phyloP scores from a whole-genome alignment of 1,284 basidiomycete species.

The Termitomyces sp. region DNA sequence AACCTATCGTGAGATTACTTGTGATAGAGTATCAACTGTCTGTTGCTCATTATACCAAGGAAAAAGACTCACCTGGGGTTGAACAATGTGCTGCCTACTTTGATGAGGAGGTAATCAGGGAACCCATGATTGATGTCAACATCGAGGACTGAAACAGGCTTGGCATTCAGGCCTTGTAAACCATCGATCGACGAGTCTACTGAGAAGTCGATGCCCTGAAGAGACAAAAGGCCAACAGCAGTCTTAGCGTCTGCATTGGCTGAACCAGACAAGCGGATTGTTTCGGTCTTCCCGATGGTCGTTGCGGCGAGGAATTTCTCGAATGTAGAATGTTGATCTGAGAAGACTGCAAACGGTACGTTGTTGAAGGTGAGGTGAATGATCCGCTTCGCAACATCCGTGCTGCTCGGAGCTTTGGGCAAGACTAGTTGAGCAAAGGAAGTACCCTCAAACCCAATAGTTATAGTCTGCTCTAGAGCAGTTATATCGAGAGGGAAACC shows the following conservation, averaged over 20 bases:
- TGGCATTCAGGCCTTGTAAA: slow-evolving; percentile 62
- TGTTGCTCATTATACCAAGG: not conserved
- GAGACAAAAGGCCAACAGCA: slow-evolving; percentile 64
- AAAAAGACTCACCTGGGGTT: slow-evolving; percentile 51
- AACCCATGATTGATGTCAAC: slow-evolving; percentile 73
- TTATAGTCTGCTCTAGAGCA: slow-evolving; percentile 59
- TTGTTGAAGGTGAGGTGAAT: slow-evolving; percentile 60
- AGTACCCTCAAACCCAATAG: slow-evolving; percentile 48
- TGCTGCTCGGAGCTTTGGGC: slow-evolving; percentile 55
- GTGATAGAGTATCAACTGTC: slow-evolving; percentile 10
- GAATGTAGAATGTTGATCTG: slow-evolving; percentile 50
- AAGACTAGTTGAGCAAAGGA: slow-evolving; percentile 62
- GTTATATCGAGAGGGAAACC: slow-evolving; percentile 67
- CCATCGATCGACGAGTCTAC: slow-evolving; percentile 62
- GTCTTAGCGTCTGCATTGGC: slow-evolving; percentile 63
- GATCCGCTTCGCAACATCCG: slow-evolving; percentile 60
- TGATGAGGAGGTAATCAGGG: slow-evolving; percentile 67
- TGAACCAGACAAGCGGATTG: slow-evolving; percentile 53
- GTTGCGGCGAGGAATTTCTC: slow-evolving; percentile 66
- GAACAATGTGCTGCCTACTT: slow-evolving; percentile 51
- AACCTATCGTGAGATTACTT: slow-evolving; percentile 69
- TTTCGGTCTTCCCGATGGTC: slow-evolving; percentile 46
- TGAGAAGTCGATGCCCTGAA: slow-evolving; percentile 58
- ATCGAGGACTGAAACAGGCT: slow-evolving; percentile 53
- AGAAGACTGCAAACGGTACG: slow-evolving; percentile 58